phyloP scores from a whole-genome alignment of 306 rosid genomes.

The Fagus sylvatica region DNA sequence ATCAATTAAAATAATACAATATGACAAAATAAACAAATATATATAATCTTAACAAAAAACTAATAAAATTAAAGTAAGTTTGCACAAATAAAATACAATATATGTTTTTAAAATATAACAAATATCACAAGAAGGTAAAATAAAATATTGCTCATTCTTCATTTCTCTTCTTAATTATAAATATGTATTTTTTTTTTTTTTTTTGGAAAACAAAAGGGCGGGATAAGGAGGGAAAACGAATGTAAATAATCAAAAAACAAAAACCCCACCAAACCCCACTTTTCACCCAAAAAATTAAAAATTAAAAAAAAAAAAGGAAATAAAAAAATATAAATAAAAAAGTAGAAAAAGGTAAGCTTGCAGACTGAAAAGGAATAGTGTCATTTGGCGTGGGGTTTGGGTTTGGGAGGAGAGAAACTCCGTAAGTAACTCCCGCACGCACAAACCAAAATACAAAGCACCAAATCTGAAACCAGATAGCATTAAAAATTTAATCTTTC shows the following conservation, averaged over 20 bases:
- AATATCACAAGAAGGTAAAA: too few relatives aligned
- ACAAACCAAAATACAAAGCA: too few relatives aligned
- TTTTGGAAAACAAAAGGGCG: neutral
- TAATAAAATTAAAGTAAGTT: neutral
- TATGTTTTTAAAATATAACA: too few relatives aligned
- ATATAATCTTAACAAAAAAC: neutral
- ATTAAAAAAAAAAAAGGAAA: neutral
- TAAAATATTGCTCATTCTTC: too few relatives aligned
- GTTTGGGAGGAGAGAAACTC: too few relatives aligned
- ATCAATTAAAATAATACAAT: too few relatives aligned
- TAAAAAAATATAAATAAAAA: neutral
- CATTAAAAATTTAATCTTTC: too few relatives aligned
- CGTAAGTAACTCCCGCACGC: neutral
- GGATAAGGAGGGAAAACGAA: neutral
- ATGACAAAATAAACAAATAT: neutral
- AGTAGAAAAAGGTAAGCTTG: neutral
- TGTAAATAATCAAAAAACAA: neutral
- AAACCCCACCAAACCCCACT: neutral
- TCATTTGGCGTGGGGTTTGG: constrained; percentile 1
- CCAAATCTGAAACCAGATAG: neutral
- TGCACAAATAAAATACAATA: too few relatives aligned
- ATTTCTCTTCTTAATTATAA: too few relatives aligned
- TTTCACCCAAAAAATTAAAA: too few relatives aligned
- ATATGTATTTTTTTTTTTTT: too few relatives aligned
- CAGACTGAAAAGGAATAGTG: neutral